phyloP scores from a whole-genome alignment of 305 asterid species.

The Fraxinus ornus region DNA sequence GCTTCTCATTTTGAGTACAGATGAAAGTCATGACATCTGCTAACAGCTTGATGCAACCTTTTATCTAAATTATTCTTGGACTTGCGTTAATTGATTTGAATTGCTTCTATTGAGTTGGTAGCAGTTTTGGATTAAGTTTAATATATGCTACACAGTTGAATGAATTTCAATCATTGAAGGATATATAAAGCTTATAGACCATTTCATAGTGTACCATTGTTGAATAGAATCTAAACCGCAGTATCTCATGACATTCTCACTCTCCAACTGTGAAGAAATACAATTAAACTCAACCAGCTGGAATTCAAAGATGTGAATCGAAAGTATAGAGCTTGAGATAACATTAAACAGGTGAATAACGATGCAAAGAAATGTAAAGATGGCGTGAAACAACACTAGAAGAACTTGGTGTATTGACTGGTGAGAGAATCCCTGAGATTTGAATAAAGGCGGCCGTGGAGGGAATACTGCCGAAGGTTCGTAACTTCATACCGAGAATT shows the following conservation, averaged over 20 bases:
- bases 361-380: constrained; percentile 19
- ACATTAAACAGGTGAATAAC: constrained; percentile 18
- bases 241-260: background rate
- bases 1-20: background rate
- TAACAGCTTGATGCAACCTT: background rate
- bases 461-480: constrained; percentile 88
- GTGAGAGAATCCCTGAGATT: constrained; percentile 70
- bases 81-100: background rate
- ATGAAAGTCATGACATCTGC: background rate
- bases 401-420: constrained; percentile 61
- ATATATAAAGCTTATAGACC: background rate
- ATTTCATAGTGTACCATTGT: background rate
- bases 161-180: background rate
- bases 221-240: background rate
- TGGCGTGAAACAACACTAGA: constrained; percentile 30
- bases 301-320: background rate
- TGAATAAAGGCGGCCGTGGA: constrained; percentile 55
- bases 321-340: constrained; percentile 3
- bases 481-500: constrained; percentile 91
- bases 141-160: background rate
- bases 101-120: background rate
- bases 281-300: constrained; percentile 23
- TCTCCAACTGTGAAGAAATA: background rate
- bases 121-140: background rate
- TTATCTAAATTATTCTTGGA: background rate